These are phyloP conservation scores for Agarophyton chilense DNA, from an alignment of 23 red algal species.

Conservation along the genomic window DNA sequence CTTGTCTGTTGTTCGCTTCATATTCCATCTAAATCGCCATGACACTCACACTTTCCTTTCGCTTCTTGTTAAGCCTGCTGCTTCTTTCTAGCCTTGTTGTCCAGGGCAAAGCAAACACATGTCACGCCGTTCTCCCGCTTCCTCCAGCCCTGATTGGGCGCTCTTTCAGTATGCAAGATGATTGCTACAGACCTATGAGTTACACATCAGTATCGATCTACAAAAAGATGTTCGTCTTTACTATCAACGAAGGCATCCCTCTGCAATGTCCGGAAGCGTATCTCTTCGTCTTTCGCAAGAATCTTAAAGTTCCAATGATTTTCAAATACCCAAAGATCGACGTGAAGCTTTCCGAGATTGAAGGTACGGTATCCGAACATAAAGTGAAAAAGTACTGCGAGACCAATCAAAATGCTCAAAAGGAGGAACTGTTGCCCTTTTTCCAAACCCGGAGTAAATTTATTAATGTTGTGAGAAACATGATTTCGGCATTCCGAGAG, in stretches of 20 bases:
- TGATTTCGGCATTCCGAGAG: neutral
- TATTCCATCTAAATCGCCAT: too few species aligned
- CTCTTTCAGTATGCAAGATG: neutral
- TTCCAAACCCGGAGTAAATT: neutral
- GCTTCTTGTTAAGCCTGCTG: too few species aligned
- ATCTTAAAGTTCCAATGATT: neutral
- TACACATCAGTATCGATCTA: neutral
- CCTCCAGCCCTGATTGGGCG: neutral
- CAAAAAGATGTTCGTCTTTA: constrained; percentile 8
- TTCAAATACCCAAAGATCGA: constrained; percentile 1
- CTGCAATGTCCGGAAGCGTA: neutral
- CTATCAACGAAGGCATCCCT: neutral
- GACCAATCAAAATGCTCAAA: neutral
- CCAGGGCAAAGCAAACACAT: neutral
- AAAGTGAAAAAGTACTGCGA: neutral
- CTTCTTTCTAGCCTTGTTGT: neutral
- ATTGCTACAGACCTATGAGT: neutral
- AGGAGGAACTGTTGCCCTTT: neutral
- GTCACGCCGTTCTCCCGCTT: neutral
- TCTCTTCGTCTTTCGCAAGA: neutral
- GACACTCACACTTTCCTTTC: too few species aligned
- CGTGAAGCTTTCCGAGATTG: neutral
- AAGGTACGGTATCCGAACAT: neutral
- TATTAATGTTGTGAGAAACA: neutral
- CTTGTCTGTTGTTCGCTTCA: too few species aligned